Evolutionary conservation across 129 eudicot species (phyloP).

Genomic region (Lonicera japonica): DNA sequence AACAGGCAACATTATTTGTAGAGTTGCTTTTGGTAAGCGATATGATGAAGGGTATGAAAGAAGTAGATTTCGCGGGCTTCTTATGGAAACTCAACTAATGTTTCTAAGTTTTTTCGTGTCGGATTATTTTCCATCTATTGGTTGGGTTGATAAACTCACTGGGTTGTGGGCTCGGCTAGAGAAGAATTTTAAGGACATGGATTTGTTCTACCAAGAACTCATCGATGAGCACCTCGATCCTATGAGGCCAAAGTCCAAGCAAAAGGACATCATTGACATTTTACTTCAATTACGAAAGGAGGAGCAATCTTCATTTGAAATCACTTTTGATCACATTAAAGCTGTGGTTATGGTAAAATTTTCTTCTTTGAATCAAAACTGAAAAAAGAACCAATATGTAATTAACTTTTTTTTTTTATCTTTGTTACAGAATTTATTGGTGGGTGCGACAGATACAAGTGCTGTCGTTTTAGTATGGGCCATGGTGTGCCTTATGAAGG

Average conservation of each 20-base stretch:
- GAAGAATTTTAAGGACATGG: conserved; percentile 27
- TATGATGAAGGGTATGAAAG: conserved; percentile 14
- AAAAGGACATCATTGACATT: conserved; percentile 32
- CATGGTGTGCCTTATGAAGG: conserved; percentile 30
- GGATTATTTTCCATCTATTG: conserved; percentile 27
- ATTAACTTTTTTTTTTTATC: not conserved
- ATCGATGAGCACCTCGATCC: conserved; percentile 32
- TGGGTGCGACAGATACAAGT: conserved; percentile 40
- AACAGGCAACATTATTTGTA: conserved; percentile 12
- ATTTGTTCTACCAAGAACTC: conserved; percentile 34
- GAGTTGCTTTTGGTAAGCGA: conserved; percentile 35
- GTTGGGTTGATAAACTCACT: conserved; percentile 34
- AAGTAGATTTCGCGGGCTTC: conserved; percentile 15
- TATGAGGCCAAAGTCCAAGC: conserved; percentile 11
- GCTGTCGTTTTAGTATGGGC: conserved; percentile 35
- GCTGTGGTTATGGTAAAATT: conserved; percentile 28
- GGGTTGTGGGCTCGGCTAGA: conserved; percentile 29
- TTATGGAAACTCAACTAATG: conserved; percentile 21
- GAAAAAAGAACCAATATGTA: too few species aligned
- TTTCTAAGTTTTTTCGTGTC: conserved; percentile 20
- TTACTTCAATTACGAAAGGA: conserved; percentile 25
- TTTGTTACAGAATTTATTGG: conserved; percentile 23
- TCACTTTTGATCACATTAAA: conserved; percentile 41
- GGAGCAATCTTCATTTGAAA: conserved; percentile 10
- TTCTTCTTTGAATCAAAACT: not conserved